Conservation (phyloP, 1,284 basidiomycete species). For the Violaceomyces palustris region DNA sequence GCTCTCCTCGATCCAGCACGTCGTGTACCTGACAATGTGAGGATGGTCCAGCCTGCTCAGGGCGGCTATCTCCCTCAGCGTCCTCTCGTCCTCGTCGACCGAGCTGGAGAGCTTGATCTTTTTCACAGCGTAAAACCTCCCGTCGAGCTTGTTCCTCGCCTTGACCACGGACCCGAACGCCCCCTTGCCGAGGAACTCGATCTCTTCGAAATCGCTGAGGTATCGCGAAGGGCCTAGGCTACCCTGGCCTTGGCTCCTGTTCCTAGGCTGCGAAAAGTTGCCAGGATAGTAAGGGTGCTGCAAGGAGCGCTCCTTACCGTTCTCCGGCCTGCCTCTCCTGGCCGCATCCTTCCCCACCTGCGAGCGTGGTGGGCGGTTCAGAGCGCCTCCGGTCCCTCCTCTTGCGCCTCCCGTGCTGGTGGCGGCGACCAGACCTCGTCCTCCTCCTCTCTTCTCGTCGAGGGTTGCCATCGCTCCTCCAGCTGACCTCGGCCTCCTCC, state of each 20-base stretch:
- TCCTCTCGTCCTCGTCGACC: constrained; percentile 74
- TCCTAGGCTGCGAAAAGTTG: too few species aligned
- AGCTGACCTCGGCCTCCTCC: neutral
- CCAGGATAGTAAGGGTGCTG: too few species aligned
- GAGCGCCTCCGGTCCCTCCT: too few species aligned
- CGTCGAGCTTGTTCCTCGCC: constrained; percentile 70
- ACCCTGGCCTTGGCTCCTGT: too few species aligned
- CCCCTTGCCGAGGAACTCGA: constrained; percentile 65
- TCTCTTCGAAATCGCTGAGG: constrained; percentile 50
- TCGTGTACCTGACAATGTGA: constrained; percentile 77
- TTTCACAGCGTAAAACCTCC: constrained; percentile 64
- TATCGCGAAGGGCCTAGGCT: constrained; percentile 38
- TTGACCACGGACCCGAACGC: constrained; percentile 93
- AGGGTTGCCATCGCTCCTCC: too few species aligned
- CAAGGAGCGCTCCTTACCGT: too few species aligned
- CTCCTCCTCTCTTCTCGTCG: too few species aligned
- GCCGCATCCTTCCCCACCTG: too few species aligned
- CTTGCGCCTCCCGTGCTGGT: too few species aligned
- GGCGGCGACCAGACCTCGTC: too few species aligned
- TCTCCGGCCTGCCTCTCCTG: too few species aligned
- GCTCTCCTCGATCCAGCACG: constrained; percentile 50
- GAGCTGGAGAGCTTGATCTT: constrained; percentile 74
- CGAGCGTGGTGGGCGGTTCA: too few species aligned
- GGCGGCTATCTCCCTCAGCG: constrained; percentile 85
- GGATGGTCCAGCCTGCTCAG: constrained; percentile 80